These are phyloP conservation scores for Setomelanomma holmii DNA, from an alignment of 2,329 filamentous ascomycete species.

Conservation along the genomic window DNA sequence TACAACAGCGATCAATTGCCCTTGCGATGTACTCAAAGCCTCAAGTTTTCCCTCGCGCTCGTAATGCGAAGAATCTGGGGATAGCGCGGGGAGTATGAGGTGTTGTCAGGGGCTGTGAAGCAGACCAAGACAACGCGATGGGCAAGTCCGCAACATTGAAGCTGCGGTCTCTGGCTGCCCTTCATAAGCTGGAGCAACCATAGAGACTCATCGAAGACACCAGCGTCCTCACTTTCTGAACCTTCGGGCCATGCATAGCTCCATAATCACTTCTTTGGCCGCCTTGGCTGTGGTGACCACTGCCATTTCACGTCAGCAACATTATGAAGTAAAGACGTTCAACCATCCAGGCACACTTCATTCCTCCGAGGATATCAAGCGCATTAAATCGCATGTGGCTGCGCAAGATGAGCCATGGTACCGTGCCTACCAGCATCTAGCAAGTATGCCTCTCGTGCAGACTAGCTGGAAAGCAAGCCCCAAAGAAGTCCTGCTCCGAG, in stretches of 20 bases:
- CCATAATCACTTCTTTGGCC: not conserved
- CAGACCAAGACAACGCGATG: not conserved
- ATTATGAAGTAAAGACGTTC: slow-evolving; percentile 10
- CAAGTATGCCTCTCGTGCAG: slow-evolving; percentile 23
- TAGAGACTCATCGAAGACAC: too few species aligned
- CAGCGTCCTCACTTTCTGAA: not conserved
- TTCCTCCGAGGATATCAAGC: slow-evolving; percentile 47
- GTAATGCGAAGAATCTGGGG: not conserved
- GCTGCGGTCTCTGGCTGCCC: too few species aligned
- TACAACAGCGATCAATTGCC: not conserved
- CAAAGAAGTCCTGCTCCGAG: slow-evolving; percentile 1
- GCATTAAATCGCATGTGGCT: slow-evolving; percentile 50
- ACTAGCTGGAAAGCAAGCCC: slow-evolving; percentile 2
- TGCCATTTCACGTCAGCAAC: not conserved
- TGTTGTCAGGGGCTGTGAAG: not conserved
- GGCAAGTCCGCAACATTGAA: too few species aligned
- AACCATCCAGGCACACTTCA: slow-evolving; percentile 48
- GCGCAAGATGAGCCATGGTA: slow-evolving; percentile 45
- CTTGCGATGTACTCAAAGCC: not conserved
- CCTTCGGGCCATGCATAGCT: not conserved
- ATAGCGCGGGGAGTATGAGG: not conserved
- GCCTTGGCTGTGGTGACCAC: not conserved
- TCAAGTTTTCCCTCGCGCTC: not conserved
- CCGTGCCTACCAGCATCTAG: not conserved
- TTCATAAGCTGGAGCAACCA: too few species aligned